These are phyloP conservation scores for Cercospora berteroae DNA, from an alignment of 2,329 filamentous ascomycete species.

Conservation along the genomic window DNA sequence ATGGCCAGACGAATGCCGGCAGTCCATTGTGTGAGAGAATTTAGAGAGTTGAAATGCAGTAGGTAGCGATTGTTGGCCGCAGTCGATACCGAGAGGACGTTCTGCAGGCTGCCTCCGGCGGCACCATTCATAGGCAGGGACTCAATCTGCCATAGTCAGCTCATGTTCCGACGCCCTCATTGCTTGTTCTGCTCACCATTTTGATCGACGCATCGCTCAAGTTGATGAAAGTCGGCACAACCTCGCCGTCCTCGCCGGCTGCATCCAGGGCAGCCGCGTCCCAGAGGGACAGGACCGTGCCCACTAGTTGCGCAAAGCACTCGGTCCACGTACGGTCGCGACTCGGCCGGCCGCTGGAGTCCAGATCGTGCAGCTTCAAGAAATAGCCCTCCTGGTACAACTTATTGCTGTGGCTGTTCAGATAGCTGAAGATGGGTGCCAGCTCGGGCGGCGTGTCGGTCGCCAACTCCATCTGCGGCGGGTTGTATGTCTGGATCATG, in stretches of 20 bases:
- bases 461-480: conserved; percentile 79
- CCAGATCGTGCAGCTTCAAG: conserved; percentile 91
- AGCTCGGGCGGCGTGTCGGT: conserved; percentile 88
- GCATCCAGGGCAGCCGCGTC: conserved; percentile 88
- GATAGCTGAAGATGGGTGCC: conserved; percentile 86
- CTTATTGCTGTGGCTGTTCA: conserved; percentile 95
- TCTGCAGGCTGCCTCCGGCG: conserved; percentile 78
- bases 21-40: conserved; percentile 93
- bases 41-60: conserved; percentile 91
- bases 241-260: conserved; percentile 79
- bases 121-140: conserved; percentile 79
- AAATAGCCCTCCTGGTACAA: conserved; percentile 98
- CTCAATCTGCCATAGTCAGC: conserved; percentile 46
- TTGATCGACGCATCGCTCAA: conserved; percentile 96
- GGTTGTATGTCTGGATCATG: conserved; percentile 82
- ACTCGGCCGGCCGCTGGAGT: conserved; percentile 83
- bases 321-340: conserved; percentile 88
- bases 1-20: conserved; percentile 89
- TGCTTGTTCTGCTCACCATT: conserved; percentile 62
- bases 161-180: neutral
- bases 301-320: conserved; percentile 94
- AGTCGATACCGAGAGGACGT: conserved; percentile 93
- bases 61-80: conserved; percentile 94
- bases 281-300: conserved; percentile 93
- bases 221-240: conserved; percentile 91